Evolutionary conservation across 139 green algal genomes (phyloP), one percentile per base, ranked within the genome.

Genomic region (Zygnema cylindricum): DNA sequence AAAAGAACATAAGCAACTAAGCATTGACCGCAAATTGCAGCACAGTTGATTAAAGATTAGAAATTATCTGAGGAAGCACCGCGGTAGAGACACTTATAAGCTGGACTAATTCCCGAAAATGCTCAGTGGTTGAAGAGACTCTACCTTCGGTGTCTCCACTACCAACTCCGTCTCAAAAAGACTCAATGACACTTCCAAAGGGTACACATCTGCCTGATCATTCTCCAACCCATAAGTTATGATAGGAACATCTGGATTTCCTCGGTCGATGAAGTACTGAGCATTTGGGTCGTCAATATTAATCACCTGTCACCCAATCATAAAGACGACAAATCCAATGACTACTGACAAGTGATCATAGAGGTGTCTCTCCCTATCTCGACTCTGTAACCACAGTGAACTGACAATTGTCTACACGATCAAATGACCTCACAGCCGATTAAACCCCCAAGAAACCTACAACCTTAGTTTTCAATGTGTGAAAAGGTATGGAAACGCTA

Each of bases 241-340:
- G 0, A 91, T 78, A 0, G 92, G 92, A 35, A 93, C 86, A n/a
- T 85, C 43, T 1, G 86, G 82, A 63, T 89, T 88, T 73, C 86
- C 89, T 25, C 33, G 78, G 35, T 84, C 35, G 22, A 92, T 90
- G 81, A 96, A 93, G 36, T 78, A 91, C 40, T 91, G 76, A 39
- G 87, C 86, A 38, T 84, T 25, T 32, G 91, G 89, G 89, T 96
- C 95, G 76, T 98, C 96, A 1, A 97, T 57, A 89, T 99, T 99
- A 77, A 99, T 84, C 3, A 92, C 79, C 87, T 91, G 87, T 79
- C 16, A 16, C 49, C n/a, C n/a, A n/a, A n/a, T n/a, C n/a, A n/a
- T n/a, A n/a, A n/a, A n/a, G n/a, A n/a, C n/a, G n/a, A n/a, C n/a
- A n/a, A n/a, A n/a, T n/a, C n/a, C n/a, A n/a, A n/a, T n/a, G n/a